Conservation (phyloP, 306 rosid genomes). For the Delonix regia region DNA sequence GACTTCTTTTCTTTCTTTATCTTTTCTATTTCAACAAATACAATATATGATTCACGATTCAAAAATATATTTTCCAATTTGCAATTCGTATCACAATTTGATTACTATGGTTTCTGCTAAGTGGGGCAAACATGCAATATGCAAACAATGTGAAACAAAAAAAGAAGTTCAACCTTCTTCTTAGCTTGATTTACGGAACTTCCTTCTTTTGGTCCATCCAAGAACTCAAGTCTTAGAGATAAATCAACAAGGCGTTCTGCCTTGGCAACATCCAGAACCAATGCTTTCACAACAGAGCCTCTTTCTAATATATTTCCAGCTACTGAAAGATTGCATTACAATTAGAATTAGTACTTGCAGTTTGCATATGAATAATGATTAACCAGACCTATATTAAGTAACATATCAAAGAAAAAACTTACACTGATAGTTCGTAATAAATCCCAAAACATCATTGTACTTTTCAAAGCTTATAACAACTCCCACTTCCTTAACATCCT, state of each 20-base stretch:
- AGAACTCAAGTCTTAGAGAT: conserved; percentile 70
- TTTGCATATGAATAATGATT: conserved; percentile 20
- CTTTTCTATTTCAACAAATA: too few relatives aligned
- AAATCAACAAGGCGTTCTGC: conserved; percentile 79
- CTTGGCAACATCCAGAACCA: conserved; percentile 85
- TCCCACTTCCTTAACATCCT: conserved; percentile 74
- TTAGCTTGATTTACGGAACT: conserved; percentile 49
- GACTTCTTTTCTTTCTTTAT: too few relatives aligned
- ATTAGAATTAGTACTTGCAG: conserved; percentile 21
- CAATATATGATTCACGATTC: too few relatives aligned
- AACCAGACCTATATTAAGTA: conserved; percentile 7
- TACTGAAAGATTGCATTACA: conserved; percentile 46
- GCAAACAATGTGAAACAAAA: not conserved
- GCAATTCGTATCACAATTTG: too few relatives aligned
- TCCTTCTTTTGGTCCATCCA: conserved; percentile 46
- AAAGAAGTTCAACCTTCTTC: conserved; percentile 65
- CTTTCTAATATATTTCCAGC: conserved; percentile 59
- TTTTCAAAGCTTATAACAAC: conserved; percentile 78
- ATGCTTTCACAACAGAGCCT: conserved; percentile 72
- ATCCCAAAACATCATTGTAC: conserved; percentile 75
- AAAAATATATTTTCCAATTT: too few relatives aligned
- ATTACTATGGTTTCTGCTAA: too few relatives aligned
- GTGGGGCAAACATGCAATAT: conserved; percentile 13
- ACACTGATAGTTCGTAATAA: conserved; percentile 77
- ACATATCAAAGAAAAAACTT: conserved; percentile 31